Evolutionary conservation across 495 filamentous ascomycete species (phyloP), one percentile per base, ranked within the genome.

Genomic region (Penicillium waksmanii): DNA sequence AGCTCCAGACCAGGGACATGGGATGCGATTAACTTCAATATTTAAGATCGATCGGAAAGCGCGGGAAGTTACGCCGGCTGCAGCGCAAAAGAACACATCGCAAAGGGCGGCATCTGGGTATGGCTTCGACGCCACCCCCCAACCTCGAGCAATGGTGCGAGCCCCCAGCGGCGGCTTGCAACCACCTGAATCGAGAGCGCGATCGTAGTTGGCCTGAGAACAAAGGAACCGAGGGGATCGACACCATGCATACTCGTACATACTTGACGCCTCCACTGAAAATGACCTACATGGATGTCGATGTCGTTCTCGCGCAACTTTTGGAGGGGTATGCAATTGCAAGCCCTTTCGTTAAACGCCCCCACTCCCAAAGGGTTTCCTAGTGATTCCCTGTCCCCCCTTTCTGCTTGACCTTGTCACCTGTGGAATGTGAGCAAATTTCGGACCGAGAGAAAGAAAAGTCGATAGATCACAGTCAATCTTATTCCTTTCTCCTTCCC

Each of bases 11-110:
- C 17, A 17, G 15, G 8, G 42, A 17, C n/a, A 44, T 44, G 42
- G 17, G 17, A 44, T 44, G 23, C 64, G 56, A 64, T 67, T 53
- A 53, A 65, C 53, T 65, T 67, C 50, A 31, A 64, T 56, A 42
- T 40, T 40, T 57, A 58, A 61, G 58, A 63, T 67, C 67, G 67
- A 70, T 67, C 65, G 62, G 64, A 55, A 55, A 18, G 40, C 35
- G 27, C 60, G 60, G 53, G 62, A 67, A 67, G 55, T 63, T 70
- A 67, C 60, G 49, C 46, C 19, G 46, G 40, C 34, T 38, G 31
- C 31, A 48, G 46, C 8, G 46, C 13, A 48, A 23, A 27, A 27
- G 43, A 56, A 62, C 43, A 65, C 42, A 60, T 64, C 57, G 49
- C 46, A 66, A 61, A 62, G 21, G 9, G 53, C 48, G 62, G 58